Evolutionary conservation across 2,329 filamentous ascomycete genomes (phyloP).

Genomic region (Pseudocercospora fuligena): DNA sequence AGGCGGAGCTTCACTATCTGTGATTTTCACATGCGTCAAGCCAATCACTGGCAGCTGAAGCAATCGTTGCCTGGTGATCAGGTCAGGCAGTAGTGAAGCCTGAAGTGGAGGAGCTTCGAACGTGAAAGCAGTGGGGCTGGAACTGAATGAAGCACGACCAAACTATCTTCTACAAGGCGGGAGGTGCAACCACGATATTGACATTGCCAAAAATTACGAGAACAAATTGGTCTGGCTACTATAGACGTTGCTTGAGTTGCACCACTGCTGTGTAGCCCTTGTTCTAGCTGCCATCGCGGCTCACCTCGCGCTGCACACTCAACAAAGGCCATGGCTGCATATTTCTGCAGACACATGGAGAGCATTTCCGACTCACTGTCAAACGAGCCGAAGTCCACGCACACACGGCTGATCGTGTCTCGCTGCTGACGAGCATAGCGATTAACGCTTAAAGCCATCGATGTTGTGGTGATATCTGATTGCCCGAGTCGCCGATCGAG

Average conservation of each 20-base stretch:
- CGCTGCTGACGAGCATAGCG: not conserved
- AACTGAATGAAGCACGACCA: not conserved
- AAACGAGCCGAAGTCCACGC: not conserved
- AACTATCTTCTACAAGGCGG: not conserved
- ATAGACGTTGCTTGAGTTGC: not conserved
- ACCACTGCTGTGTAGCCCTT: not conserved
- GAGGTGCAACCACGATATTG: not conserved
- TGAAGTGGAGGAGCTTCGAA: not conserved
- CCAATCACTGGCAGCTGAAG: not conserved
- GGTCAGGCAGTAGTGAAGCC: not conserved
- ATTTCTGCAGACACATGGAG: not conserved
- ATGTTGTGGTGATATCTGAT: not conserved
- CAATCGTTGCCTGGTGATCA: not conserved
- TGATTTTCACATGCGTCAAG: not conserved
- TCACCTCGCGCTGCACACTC: not conserved
- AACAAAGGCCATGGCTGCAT: not conserved
- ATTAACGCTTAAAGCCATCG: not conserved
- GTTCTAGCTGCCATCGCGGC: not conserved
- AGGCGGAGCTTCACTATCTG: not conserved
- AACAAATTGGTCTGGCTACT: not conserved
- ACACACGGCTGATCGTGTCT: not conserved
- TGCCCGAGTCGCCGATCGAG: not conserved
- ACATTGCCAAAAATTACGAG: fast-evolving
- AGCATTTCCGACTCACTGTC: not conserved
- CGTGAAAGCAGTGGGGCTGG: not conserved